Evolutionary conservation across 495 filamentous ascomycete species (phyloP), one percentile per base, ranked within the genome.

Genomic region (Achaetomiella virescens): DNA sequence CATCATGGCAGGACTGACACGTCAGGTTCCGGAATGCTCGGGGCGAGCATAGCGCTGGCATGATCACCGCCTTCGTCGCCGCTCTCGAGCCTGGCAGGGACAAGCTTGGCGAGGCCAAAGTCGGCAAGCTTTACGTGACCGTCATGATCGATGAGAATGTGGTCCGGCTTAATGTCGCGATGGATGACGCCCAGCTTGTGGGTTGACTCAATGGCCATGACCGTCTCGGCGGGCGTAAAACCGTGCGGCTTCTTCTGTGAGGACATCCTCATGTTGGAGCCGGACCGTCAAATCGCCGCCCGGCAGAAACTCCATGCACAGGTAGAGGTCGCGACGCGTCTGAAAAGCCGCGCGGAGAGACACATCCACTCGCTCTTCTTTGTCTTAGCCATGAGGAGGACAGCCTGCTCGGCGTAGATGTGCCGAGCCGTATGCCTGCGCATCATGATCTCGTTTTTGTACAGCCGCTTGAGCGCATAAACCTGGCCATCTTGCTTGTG

Each of bases 171-270:
- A 47, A 63, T 53, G 35, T 67, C 60, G 88, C 89, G 89, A 72
- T 96, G 91, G 61, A 97, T 90, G 79, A 91, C 96, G 24, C 90
- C 91, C 55, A 95, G 83, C 61, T 88, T 90, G 72, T 97, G 91
- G 38, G 96, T 88, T 7, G 89, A 89, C 64, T 96, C 90, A 58
- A 97, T 92, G 15, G 90, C 90, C 68, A 93, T 80, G 31, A 90
- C 86, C 63, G 95, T 90, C 71, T 96, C 90, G n/a, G 91, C 91
- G 80, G n/a, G 95, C 95, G 72, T 97, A 96, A 76, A 97, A 97
- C 15, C 91, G 82, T 37, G 91, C 96, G 62, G 96, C 91, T 57
- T 93, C 90, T 64, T 95, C 89, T 0, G 88, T 90, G 73, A 96
- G 63, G 90, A 66, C 95, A 95, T 73, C 92, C 95, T 71, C 95